Percentiles rank a stretch among this genome's conserved stretches.
Conservation (phyloP, 148 eudicot genomes). For the Oxyria digyna region DNA sequence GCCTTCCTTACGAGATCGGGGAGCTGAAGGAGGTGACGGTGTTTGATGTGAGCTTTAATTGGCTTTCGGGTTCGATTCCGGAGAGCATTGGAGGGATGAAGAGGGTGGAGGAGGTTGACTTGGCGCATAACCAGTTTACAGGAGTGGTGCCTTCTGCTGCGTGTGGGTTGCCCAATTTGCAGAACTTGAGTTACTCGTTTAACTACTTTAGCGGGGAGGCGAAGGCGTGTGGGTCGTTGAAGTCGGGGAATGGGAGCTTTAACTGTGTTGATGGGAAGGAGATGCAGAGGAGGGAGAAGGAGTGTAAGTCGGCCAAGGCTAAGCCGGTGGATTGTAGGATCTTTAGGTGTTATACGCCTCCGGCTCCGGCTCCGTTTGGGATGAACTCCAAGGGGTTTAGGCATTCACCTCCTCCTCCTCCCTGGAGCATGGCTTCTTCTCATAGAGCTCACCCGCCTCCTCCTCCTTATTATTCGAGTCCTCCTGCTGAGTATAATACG, state of each 20-base stretch:
- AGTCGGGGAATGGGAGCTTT: background rate
- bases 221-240: constrained; percentile 33
- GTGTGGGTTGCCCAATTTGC: constrained; percentile 41
- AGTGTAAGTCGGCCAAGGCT: constrained; percentile 47
- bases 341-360: constrained; percentile 23
- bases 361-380: constrained; percentile 14
- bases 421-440: background rate
- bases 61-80: constrained; percentile 47
- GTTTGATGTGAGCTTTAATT: constrained; percentile 74
- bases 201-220: constrained; percentile 68
- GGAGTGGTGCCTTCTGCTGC: constrained; percentile 44
- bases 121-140: constrained; percentile 65
- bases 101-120: constrained; percentile 60
- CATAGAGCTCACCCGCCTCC: constrained; percentile 9
- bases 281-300: constrained; percentile 30
- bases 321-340: constrained; percentile 50
- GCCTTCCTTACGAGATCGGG: constrained; percentile 59
- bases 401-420: constrained; percentile 15
- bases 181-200: constrained; percentile 67
- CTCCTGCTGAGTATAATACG: constrained; percentile 6
- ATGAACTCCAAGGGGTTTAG: constrained; percentile 14
- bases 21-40: constrained; percentile 45
- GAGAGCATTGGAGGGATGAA: constrained; percentile 27
- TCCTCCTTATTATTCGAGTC: background rate
- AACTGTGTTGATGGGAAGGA: constrained; percentile 52